Evolutionary conservation across 305 asterid species (phyloP).

Genomic region (Petunia hybrid): DNA sequence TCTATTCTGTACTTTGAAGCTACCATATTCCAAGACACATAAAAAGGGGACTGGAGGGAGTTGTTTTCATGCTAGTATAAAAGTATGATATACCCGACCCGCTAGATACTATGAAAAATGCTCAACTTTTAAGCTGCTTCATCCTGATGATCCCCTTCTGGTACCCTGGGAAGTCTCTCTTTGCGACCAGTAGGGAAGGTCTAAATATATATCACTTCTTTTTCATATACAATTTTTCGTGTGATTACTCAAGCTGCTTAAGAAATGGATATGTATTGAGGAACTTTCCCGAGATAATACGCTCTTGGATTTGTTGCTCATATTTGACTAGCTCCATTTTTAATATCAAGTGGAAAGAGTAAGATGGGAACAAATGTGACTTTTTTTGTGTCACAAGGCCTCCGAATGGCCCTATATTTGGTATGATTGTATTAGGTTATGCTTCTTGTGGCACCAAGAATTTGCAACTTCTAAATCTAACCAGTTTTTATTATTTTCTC

Average conservation of each 20-base stretch:
- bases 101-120: conserved; percentile 4
- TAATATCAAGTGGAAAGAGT: neutral
- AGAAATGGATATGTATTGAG: neutral
- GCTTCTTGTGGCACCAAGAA: neutral
- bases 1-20: neutral
- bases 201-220: neutral
- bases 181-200: neutral
- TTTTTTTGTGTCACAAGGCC: neutral
- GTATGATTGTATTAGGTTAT: conserved; percentile 18
- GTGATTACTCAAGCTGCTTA: neutral
- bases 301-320: neutral
- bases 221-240: neutral
- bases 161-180: neutral
- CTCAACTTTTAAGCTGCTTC: neutral
- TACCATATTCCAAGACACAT: neutral
- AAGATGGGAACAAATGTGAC: neutral
- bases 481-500: conserved; percentile 35
- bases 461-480: conserved; percentile 18
- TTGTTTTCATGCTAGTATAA: neutral
- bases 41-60: neutral
- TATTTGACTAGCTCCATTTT: neutral
- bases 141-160: conserved; percentile 11
- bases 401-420: no score
- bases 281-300: neutral
- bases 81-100: neutral